These are phyloP conservation scores for Nemania serpens DNA, from an alignment of 2,329 filamentous ascomycete species.

Conservation along the genomic window DNA sequence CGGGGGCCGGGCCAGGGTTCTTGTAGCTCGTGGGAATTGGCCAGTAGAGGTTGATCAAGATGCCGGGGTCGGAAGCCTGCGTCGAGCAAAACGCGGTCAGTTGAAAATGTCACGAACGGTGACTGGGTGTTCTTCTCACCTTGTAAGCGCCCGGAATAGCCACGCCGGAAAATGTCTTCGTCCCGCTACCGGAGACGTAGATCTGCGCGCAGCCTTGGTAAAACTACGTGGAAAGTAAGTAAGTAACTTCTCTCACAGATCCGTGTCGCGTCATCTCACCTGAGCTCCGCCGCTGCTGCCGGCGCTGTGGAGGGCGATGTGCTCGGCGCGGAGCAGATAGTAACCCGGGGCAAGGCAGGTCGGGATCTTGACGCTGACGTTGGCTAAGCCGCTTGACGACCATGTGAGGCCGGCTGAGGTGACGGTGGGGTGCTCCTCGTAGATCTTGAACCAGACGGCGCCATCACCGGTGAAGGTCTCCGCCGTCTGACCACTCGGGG, in stretches of 20 bases:
- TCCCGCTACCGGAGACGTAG: constrained; percentile 39
- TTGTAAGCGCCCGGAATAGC: constrained; percentile 37
- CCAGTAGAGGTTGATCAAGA: constrained; percentile 37
- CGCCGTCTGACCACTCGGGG: constrained; percentile 33
- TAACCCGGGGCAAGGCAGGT: constrained; percentile 40
- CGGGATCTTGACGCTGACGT: constrained; percentile 39
- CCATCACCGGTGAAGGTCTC: constrained; percentile 37
- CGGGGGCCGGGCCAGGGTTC: constrained; percentile 33
- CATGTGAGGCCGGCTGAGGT: constrained; percentile 28
- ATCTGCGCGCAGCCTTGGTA: constrained; percentile 41
- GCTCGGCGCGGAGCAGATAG: constrained; percentile 44
- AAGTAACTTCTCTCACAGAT: not conserved
- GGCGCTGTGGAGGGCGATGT: constrained; percentile 42
- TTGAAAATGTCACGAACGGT: not conserved
- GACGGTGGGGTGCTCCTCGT: constrained; percentile 36
- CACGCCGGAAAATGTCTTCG: constrained; percentile 36
- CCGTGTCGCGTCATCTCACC: constrained; percentile 22
- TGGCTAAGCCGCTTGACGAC: constrained; percentile 26
- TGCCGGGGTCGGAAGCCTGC: constrained; percentile 36
- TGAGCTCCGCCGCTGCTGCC: constrained; percentile 37
- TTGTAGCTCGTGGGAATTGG: constrained; percentile 38
- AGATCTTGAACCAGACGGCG: constrained; percentile 42
- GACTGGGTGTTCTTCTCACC: constrained; percentile 25
- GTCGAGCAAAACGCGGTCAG: not conserved
- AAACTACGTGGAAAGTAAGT: constrained; percentile 33